A percentile compares a stretch with the other conserved stretches of the same genome.
These are phyloP conservation scores for Ciborinia camelliae DNA, from an alignment of 2,329 filamentous ascomycete genomes.

Conservation along the genomic window DNA sequence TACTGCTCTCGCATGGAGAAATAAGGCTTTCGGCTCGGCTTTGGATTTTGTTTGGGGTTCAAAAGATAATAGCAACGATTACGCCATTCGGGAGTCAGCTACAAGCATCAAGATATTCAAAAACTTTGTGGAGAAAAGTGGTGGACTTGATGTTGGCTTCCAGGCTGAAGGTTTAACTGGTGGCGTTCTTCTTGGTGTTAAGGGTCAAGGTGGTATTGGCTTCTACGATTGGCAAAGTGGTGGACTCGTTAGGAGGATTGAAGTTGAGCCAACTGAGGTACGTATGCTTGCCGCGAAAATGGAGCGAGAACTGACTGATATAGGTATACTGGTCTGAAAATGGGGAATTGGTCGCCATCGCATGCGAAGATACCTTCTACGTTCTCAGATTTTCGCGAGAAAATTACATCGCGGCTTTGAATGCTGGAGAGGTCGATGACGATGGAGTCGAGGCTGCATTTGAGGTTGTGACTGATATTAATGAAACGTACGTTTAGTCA, in stretches of 20 bases:
- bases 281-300: constrained; percentile 2
- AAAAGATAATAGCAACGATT: constrained; percentile 97
- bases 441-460: constrained; percentile 92
- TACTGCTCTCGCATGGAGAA: constrained; percentile 91
- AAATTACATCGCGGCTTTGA: constrained; percentile 77
- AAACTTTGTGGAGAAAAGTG: constrained; percentile 90
- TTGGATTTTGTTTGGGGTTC: constrained; percentile 96
- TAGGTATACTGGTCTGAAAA: constrained; percentile 97
- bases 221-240: constrained; percentile 97
- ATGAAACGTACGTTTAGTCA: constrained; percentile 63
- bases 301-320: constrained; percentile 14
- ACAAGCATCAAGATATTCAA: constrained; percentile 97
- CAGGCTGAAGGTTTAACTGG: constrained; percentile 88
- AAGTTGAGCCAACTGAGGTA: constrained; percentile 60
- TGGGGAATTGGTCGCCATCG: constrained; percentile 86
- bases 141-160: constrained; percentile 90
- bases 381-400: constrained; percentile 89
- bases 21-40: constrained; percentile 94
- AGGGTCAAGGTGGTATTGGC: constrained; percentile 89
- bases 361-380: constrained; percentile 94
- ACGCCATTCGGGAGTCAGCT: constrained; percentile 89
- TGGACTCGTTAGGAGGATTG: constrained; percentile 84
- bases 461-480: constrained; percentile 93
- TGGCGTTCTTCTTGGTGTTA: constrained; percentile 87
- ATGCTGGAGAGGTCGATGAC: constrained; percentile 76